Base-by-base conservation (phyloP, 75 land plant species). In the Cryptomeria japonica region DNA sequence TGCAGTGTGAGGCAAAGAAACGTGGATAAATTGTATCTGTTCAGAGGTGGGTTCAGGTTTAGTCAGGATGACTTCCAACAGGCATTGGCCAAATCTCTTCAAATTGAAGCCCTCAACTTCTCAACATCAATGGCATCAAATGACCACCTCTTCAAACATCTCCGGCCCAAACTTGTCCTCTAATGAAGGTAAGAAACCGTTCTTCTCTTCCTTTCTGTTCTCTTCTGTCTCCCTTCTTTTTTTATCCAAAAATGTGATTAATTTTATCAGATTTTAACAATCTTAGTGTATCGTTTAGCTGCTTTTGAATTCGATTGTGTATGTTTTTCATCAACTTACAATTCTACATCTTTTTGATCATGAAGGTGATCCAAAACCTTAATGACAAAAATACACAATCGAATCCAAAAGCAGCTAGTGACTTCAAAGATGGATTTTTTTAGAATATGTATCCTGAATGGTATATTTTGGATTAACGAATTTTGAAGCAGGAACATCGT, bases 1-100 rank as follows among this genome's bases (percentile, higher is more conserved):
- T 3, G 6, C 34, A 28, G 13, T 11, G 22, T 42, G 1, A 44
- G 31, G 2, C 11, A 31, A 8, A 72, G 76, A 72, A 25, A 25
- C 72, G 72, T 68, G 72, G 72, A 68, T 0, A 28, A 28, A 68
- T 68, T 7, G 31, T 68, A 28, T 25, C 47, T 46, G 47, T 7
- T 7, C 47, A 79, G 82, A 15, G 19, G 6, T 19, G 0, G 44
- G 7, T 37, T 38, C 47, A 41, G n/a, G 22, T 80, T 6, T 10
- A 3, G 7, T 80, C 84, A 82, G 34, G 13, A 82, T 82, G 84
- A 82, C 13, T 44, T 90, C 95, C 34, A 93, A 94, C 90, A 91
- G 93, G 90, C 93, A 94, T 90, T 94, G 95, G 95, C 95, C 95
- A 25, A 94, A 93, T 89, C 88, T 94, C 93, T 94, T 94, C 91